Percentiles rank a stretch among this genome's conserved stretches.
Evolutionary conservation across 2,329 filamentous ascomycete species (phyloP).

Genomic region (Phoma sp.): DNA sequence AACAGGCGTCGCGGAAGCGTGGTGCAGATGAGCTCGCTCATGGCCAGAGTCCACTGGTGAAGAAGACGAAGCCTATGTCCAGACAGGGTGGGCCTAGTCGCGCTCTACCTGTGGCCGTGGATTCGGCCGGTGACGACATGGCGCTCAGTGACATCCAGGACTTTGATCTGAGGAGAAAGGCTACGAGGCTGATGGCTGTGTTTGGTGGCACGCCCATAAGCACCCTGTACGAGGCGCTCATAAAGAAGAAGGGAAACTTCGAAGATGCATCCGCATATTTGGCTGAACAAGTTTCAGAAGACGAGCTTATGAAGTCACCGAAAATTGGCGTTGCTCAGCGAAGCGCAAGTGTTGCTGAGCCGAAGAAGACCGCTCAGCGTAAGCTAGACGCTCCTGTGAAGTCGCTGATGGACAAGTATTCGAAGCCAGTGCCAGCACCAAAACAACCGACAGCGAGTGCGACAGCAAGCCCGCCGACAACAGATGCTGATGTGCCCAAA

Average conservation of each 20-base stretch:
- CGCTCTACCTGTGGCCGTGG: conserved; percentile 43
- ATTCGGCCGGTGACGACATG: conserved; percentile 24
- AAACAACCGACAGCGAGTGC: conserved; percentile 22
- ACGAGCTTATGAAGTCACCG: conserved; percentile 44
- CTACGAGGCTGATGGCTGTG: conserved; percentile 59
- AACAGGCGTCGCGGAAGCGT: conserved; percentile 35
- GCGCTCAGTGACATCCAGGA: conserved; percentile 50
- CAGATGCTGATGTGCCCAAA: conserved; percentile 28
- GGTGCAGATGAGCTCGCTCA: conserved; percentile 23
- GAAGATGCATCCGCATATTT: conserved; percentile 55
- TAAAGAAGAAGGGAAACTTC: conserved; percentile 58
- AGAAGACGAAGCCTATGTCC: conserved; percentile 31
- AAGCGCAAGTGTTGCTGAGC: conserved; percentile 22
- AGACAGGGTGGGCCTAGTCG: conserved; percentile 42
- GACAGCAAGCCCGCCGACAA: conserved; percentile 18
- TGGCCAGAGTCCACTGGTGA: conserved; percentile 25
- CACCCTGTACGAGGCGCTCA: conserved; percentile 58
- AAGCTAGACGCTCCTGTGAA: conserved; percentile 60
- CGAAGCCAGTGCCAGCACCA: conserved; percentile 29
- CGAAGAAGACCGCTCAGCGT: conserved; percentile 60
- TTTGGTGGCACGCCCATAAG: conserved; percentile 55
- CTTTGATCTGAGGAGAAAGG: conserved; percentile 55
- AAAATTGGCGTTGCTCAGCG: conserved; percentile 29
- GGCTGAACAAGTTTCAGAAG: conserved; percentile 31
- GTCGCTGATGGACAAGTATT: conserved; percentile 64